These are phyloP conservation scores for Gossypium raimondii DNA, from an alignment of 345 rosid species.

Conservation along the genomic window DNA sequence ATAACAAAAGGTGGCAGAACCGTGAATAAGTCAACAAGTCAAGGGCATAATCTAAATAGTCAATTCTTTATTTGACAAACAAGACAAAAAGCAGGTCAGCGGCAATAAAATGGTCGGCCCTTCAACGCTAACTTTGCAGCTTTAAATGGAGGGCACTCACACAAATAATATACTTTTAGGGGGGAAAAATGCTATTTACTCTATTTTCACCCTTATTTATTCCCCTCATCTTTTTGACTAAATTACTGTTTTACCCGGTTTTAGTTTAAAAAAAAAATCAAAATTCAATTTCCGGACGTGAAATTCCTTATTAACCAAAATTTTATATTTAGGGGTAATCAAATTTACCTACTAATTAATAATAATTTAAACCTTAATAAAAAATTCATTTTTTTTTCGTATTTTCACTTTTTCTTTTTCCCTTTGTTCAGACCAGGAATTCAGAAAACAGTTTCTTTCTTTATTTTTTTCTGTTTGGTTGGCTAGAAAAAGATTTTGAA, in stretches of 20 bases:
- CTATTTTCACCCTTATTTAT: background rate
- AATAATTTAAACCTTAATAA: conserved; percentile 14
- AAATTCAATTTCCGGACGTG: conserved; percentile 58
- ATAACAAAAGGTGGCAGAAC: conserved; percentile 23
- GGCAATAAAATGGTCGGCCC: conserved; percentile 34
- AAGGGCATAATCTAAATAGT: conserved; percentile 11
- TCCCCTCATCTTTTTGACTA: background rate
- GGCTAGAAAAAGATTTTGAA: conserved; percentile 13
- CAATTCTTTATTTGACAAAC: conserved; percentile 10
- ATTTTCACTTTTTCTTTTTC: conserved; percentile 18
- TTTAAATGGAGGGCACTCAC: conserved; percentile 21
- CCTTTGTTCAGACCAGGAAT: conserved; percentile 27
- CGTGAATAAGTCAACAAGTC: conserved; percentile 3
- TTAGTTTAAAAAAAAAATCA: conserved; percentile 25
- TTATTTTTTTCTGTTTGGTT: conserved; percentile 8
- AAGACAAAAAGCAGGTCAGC: conserved; percentile 47
- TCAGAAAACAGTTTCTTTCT: conserved; percentile 23
- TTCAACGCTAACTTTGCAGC: conserved; percentile 29
- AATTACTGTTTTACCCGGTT: conserved; percentile 33
- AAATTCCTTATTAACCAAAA: conserved; percentile 51
- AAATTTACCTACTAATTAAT: conserved; percentile 28
- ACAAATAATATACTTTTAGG: background rate
- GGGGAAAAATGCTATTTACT: background rate
- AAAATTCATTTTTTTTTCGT: conserved; percentile 6
- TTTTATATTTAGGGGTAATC: conserved; percentile 48